Evolutionary conservation across 2,329 filamentous ascomycete species (phyloP), one percentile per base, ranked within the genome.

Genomic region (Cladophialophora carrionii): DNA sequence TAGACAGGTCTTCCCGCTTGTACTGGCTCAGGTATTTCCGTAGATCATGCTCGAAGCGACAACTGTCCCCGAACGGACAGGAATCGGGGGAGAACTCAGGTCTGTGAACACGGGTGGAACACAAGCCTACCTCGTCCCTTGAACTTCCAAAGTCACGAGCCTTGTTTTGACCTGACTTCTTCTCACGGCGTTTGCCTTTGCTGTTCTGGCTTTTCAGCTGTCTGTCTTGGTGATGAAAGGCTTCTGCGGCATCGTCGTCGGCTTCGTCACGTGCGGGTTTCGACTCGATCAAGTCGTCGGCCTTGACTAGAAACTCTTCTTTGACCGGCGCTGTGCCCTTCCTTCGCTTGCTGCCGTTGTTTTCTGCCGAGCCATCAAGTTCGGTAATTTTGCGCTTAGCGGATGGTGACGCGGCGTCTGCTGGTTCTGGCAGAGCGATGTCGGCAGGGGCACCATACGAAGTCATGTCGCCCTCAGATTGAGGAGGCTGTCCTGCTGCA

Each of bases 21-120:
- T 92, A 90, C 63, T 95, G 87, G 34, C 85, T 85, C 56, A 99
- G 80, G 74, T 99, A 99, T 74, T 87, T 88, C 68, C 95, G 87
- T 53, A 99, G 79, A 73, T 97, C 87, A 74, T 99, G 95, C 72
- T 88, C 87, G 70, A 89, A 87, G 70, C 87, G 91, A 81, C 95
- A 99, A 67, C 86, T 87, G 34, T 91, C 88, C 29, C 90, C 93
- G 72, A 88, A 96, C 56, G 81, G 84, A 77, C 95, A 98, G 29
- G 87, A 80, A 22, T 75, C 75, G 0, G 92, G 91, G 2, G 91
- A 93, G 76, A 96, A 96, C 75, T 98, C 94, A 43, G 90, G 83
- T 67, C 81, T 84, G 72, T 87, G 84, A 20, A 86, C 85, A 66
- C 90, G 84, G 60, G 88, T 92, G 72, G 87, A 86, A 78, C 94